Percentiles rank a stretch among this genome's conserved stretches.
phyloP scores from a whole-genome alignment of 1,284 basidiomycete genomes.

The Albatrellus sp. region DNA sequence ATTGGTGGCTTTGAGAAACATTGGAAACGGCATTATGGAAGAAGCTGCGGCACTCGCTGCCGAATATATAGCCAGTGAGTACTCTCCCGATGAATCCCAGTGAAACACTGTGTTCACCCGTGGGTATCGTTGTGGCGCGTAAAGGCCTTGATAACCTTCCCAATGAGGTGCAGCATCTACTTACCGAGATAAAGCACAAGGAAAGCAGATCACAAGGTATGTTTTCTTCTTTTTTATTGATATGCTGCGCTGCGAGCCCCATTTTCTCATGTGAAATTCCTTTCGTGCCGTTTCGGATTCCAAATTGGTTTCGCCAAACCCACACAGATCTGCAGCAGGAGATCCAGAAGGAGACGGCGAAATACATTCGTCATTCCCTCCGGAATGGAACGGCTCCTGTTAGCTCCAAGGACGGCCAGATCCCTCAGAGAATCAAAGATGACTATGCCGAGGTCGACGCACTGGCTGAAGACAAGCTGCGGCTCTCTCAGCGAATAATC shows the following conservation, averaged over 20 bases:
- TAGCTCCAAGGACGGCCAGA: slow-evolving; percentile 21
- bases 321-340: slow-evolving; percentile 38
- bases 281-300: too few species aligned
- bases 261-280: too few species aligned
- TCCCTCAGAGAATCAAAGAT: slow-evolving; percentile 35
- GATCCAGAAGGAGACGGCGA: slow-evolving; percentile 37
- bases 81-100: neutral
- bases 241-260: neutral
- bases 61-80: slow-evolving; percentile 60
- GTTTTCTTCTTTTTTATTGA: slow-evolving; percentile 4
- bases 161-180: slow-evolving; percentile 56
- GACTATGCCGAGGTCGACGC: slow-evolving; percentile 42
- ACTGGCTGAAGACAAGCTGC: slow-evolving; percentile 42
- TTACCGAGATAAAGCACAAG: slow-evolving; percentile 59
- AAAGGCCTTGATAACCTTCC: slow-evolving; percentile 68
- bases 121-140: neutral
- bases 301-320: neutral
- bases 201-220: slow-evolving; percentile 39
- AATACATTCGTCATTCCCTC: slow-evolving; percentile 38
- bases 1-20: too few species aligned
- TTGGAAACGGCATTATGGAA: slow-evolving; percentile 25
- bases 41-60: slow-evolving; percentile 59
- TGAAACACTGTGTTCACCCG: neutral
- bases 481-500: slow-evolving; percentile 39
- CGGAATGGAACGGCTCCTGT: slow-evolving; percentile 22